A percentile compares a stretch with the other conserved stretches of the same genome.
Evolutionary conservation across 768 basidiomycete species (phyloP).

Genomic region (Russula sp.): DNA sequence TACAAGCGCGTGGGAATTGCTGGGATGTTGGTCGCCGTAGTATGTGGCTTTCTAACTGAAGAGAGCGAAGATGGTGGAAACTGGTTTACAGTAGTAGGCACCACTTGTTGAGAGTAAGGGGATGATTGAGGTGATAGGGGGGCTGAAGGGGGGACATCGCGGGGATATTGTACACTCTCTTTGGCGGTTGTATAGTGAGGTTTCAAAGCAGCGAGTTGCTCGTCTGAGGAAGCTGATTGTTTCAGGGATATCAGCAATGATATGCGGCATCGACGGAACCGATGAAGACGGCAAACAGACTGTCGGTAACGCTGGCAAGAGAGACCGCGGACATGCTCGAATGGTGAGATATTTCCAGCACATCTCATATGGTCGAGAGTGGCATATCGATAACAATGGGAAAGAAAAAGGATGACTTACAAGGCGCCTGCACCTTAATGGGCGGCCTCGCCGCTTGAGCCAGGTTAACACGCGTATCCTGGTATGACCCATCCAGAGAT

Average conservation of each 20-base stretch:
- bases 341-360: not conserved
- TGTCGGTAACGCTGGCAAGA: not conserved
- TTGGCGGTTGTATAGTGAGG: not conserved
- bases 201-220: not conserved
- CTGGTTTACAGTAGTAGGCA: not conserved
- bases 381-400: not conserved
- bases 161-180: not conserved
- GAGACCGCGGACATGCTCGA: not conserved
- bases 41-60: not conserved
- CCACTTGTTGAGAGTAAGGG: not conserved
- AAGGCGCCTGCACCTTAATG: not conserved
- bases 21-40: not conserved
- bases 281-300: not conserved
- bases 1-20: not conserved
- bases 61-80: not conserved
- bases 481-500: not conserved
- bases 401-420: constrained; percentile 5
- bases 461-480: not conserved
- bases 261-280: not conserved
- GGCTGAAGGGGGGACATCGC: constrained; percentile 11
- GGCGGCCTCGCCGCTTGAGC: not conserved
- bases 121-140: constrained; percentile 5
- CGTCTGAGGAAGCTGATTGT: constrained; percentile 6
- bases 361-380: not conserved
- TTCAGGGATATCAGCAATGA: not conserved